Evolutionary conservation across 805 yeast species (phyloP).

Genomic region (Metschnikowia gruessii): DNA sequence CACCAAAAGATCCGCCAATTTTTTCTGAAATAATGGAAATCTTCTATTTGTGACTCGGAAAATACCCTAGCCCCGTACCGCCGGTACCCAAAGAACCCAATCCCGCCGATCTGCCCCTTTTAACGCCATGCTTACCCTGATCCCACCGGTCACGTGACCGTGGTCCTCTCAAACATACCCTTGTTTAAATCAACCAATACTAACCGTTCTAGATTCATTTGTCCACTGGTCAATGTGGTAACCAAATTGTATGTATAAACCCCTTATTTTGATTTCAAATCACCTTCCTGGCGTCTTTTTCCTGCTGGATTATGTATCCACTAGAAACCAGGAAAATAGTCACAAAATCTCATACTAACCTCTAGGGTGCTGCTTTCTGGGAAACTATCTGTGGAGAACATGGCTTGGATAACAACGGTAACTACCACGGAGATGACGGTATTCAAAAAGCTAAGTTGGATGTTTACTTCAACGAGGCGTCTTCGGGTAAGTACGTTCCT

Average conservation of each 20-base stretch:
- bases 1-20: no score
- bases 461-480: conserved; percentile 87
- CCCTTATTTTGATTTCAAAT: no score
- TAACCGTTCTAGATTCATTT: conserved; percentile 66
- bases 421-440: conserved; percentile 51
- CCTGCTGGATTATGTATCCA: neutral
- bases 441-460: conserved; percentile 55
- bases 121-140: neutral
- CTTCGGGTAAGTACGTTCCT: conserved; percentile 86
- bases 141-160: conserved; percentile 2
- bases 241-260: conserved; percentile 78
- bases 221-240: conserved; percentile 98
- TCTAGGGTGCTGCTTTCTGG: conserved; percentile 88
- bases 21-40: no score
- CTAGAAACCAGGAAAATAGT: no score
- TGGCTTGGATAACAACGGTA: conserved; percentile 73
- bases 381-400: conserved; percentile 89
- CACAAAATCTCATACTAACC: conserved; percentile 9
- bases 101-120: neutral
- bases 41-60: no score
- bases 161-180: neutral
- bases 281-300: no score
- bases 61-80: no score
- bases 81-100: no score
- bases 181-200: conserved; percentile 4